These are phyloP conservation scores for Leptodontidium sp. DNA, from an alignment of 2,329 filamentous ascomycete species.

Conservation along the genomic window DNA sequence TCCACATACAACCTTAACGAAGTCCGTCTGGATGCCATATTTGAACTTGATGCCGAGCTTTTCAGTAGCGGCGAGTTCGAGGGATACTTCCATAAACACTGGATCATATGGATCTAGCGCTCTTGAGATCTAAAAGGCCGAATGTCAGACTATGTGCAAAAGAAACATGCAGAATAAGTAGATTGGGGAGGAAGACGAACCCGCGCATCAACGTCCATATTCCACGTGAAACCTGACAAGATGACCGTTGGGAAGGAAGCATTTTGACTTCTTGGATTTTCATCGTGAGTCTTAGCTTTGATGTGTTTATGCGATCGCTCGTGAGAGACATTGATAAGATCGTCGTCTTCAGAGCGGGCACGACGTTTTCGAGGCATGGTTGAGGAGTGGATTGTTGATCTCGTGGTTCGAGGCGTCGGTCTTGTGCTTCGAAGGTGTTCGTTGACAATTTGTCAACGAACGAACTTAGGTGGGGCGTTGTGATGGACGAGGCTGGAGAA, in stretches of 20 bases:
- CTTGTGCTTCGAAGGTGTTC: neutral
- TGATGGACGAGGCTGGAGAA: too few species aligned
- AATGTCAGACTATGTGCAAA: neutral
- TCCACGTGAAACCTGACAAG: slow-evolving; percentile 10
- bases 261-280: neutral
- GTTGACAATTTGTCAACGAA: too few species aligned
- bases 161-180: neutral
- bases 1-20: neutral
- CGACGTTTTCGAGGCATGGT: neutral
- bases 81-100: neutral
- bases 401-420: neutral
- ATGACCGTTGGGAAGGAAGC: neutral
- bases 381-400: too few species aligned
- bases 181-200: neutral
- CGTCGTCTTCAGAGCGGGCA: neutral
- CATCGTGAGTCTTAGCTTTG: neutral
- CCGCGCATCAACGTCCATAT: slow-evolving; percentile 8
- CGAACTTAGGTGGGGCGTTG: too few species aligned
- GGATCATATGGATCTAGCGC: neutral
- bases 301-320: neutral
- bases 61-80: neutral
- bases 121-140: neutral
- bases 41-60: neutral
- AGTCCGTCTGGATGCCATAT: slow-evolving; percentile 11
- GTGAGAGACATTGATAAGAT: neutral